phyloP scores from a whole-genome alignment of 2,329 filamentous ascomycete genomes.

The Diaporthe helianthi region DNA sequence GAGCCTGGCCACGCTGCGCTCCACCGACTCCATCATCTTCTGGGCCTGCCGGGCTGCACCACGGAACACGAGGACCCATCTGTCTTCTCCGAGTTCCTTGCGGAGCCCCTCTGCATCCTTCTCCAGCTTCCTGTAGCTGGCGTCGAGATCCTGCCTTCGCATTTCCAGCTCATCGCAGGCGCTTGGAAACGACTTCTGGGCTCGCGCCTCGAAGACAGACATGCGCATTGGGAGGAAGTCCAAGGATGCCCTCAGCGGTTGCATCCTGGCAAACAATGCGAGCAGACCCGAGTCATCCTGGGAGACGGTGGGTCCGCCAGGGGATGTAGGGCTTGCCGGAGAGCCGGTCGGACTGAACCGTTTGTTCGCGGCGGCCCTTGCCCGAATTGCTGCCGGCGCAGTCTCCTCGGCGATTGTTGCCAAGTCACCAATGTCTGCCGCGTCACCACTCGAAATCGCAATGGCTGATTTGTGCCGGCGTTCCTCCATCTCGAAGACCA shows the following conservation, averaged over 20 bases:
- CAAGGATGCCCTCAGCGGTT: conserved; percentile 87
- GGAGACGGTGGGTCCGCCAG: conserved; percentile 61
- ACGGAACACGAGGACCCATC: conserved; percentile 94
- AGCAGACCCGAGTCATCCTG: conserved; percentile 89
- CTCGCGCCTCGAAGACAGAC: conserved; percentile 82
- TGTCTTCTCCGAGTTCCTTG: conserved; percentile 91
- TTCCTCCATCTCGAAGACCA: conserved; percentile 99
- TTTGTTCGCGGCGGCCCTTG: conserved; percentile 58
- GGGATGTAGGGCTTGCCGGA: conserved; percentile 67
- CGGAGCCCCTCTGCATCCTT: conserved; percentile 88
- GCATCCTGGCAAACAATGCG: conserved; percentile 92
- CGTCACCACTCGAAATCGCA: conserved; percentile 66
- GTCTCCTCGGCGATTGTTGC: conserved; percentile 94
- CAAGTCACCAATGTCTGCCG: conserved; percentile 83
- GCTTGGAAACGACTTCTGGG: conserved; percentile 81
- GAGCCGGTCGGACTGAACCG: conserved; percentile 74
- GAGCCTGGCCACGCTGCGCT: conserved; percentile 83
- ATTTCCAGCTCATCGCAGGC: conserved; percentile 89
- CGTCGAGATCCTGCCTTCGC: conserved; percentile 76
- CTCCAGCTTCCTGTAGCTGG: conserved; percentile 87
- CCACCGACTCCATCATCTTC: conserved; percentile 96
- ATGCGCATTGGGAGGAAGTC: conserved; percentile 96
- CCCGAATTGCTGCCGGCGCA: conserved; percentile 61
- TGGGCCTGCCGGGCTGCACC: conserved; percentile 90
- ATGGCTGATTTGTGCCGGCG: conserved; percentile 82